Evolutionary conservation across 2,329 filamentous ascomycete species (phyloP).

Genomic region (Verticillium alfalfae): DNA sequence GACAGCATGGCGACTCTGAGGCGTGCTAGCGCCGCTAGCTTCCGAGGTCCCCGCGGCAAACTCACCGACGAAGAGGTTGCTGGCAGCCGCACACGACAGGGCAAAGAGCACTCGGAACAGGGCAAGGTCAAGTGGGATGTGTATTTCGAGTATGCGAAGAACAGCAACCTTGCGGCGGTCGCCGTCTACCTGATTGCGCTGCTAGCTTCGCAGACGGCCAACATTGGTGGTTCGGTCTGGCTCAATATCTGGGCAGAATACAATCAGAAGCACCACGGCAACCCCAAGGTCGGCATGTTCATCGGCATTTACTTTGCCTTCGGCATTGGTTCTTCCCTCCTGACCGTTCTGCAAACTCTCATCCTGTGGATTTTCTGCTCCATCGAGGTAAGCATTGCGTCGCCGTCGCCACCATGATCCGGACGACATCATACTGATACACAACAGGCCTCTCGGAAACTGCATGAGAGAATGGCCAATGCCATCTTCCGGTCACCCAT

Average conservation of each 20-base stretch:
- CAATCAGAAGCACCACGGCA: conserved; percentile 63
- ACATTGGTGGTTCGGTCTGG: conserved; percentile 85
- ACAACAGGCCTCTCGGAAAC: conserved; percentile 76
- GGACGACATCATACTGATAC: conserved; percentile 5
- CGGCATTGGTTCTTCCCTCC: conserved; percentile 75
- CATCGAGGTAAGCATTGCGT: conserved; percentile 64
- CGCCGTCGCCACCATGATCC: not conserved
- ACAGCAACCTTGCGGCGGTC: conserved; percentile 84
- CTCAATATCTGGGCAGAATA: conserved; percentile 85
- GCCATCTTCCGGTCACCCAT: conserved; percentile 97
- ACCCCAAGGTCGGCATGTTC: conserved; percentile 78
- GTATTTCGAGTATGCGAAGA: conserved; percentile 90
- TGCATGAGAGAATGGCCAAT: conserved; percentile 95
- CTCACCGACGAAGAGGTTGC: conserved; percentile 77
- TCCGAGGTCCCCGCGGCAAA: conserved; percentile 80
- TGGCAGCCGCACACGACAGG: conserved; percentile 71
- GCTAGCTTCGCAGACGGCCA: conserved; percentile 72
- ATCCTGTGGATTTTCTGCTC: conserved; percentile 99
- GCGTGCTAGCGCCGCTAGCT: conserved; percentile 86
- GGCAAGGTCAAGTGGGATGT: conserved; percentile 98
- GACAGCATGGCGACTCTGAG: conserved; percentile 77
- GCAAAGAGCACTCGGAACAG: conserved; percentile 84
- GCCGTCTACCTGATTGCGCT: conserved; percentile 72
- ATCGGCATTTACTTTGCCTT: conserved; percentile 95
- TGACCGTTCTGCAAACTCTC: conserved; percentile 88